Evolutionary conservation across 2,329 filamentous ascomycete genomes (phyloP).

Genomic region (Xenoacremonium recifei): DNA sequence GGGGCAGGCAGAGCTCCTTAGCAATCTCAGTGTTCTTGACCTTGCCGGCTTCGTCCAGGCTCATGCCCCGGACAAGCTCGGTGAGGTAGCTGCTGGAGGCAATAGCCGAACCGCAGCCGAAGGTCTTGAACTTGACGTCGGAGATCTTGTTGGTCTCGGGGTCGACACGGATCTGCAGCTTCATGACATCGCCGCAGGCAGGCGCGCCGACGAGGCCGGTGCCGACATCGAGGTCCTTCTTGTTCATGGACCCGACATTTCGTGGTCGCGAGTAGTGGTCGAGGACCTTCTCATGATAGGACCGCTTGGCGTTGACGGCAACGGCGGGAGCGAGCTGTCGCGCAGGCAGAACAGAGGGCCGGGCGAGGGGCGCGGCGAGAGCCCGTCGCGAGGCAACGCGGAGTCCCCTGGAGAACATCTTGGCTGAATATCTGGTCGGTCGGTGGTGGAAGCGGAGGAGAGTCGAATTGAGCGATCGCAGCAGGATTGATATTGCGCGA

Average conservation of each 20-base stretch:
- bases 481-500: slow-evolving; percentile 1
- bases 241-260: slow-evolving; percentile 60
- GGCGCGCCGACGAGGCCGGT: slow-evolving; percentile 89
- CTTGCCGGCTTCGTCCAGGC: slow-evolving; percentile 82
- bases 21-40: slow-evolving; percentile 98
- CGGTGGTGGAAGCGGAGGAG: slow-evolving; percentile 4
- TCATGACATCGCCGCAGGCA: slow-evolving; percentile 90
- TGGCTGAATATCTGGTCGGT: slow-evolving; percentile 19
- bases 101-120: slow-evolving; percentile 92
- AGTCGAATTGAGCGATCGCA: slow-evolving; percentile 3
- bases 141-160: slow-evolving; percentile 83
- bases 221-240: slow-evolving; percentile 79
- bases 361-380: slow-evolving; percentile 37
- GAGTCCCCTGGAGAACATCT: slow-evolving; percentile 48
- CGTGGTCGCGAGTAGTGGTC: slow-evolving; percentile 53
- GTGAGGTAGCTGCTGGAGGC: slow-evolving; percentile 93
- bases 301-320: slow-evolving; percentile 40
- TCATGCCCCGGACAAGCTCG: slow-evolving; percentile 94
- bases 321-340: slow-evolving; percentile 42
- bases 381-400: slow-evolving; percentile 43
- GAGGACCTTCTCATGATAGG: slow-evolving; percentile 54
- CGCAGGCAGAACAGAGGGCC: slow-evolving; percentile 36
- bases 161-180: slow-evolving; percentile 78
- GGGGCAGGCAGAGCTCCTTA: slow-evolving; percentile 87
- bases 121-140: slow-evolving; percentile 98